Conservation (phyloP, 1,284 basidiomycete species). For the Puccinia sorghi region DNA sequence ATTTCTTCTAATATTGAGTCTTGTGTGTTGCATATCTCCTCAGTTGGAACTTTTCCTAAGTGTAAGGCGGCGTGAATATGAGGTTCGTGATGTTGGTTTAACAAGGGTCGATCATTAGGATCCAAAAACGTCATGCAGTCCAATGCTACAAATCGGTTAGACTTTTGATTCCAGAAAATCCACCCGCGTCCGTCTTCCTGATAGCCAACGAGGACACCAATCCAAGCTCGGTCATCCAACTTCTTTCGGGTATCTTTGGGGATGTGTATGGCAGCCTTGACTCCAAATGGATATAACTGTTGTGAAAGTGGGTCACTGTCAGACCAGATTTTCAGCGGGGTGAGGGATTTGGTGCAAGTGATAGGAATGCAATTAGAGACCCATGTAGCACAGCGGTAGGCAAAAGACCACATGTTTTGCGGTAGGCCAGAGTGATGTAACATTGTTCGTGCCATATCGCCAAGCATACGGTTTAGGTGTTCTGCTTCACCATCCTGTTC, state of each 20-base stretch:
- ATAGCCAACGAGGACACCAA: background rate
- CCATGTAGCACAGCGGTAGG: background rate
- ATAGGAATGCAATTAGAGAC: slow-evolving; percentile 2
- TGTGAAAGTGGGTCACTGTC: background rate
- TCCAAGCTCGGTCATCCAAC: no score
- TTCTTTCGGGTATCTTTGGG: background rate
- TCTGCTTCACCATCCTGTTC: slow-evolving; percentile 25
- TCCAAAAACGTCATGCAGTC: background rate
- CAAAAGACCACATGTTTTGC: background rate
- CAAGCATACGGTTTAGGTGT: slow-evolving; percentile 5
- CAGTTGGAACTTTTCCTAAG: background rate
- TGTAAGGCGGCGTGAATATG: background rate
- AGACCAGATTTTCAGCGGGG: background rate
- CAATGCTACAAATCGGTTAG: background rate
- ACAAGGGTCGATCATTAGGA: background rate
- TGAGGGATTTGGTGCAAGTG: background rate
- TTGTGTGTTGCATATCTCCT: slow-evolving; percentile 11
- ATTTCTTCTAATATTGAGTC: background rate
- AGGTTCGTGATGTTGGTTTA: background rate
- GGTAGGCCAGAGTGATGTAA: background rate
- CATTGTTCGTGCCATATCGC: slow-evolving; percentile 13
- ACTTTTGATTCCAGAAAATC: background rate
- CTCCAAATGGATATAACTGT: background rate
- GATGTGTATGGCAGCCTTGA: background rate
- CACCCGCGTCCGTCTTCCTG: no score